Evolutionary conservation across 129 eudicot genomes (phyloP), one percentile per base, ranked within the genome.

Genomic region (Pittosporum tobira): DNA sequence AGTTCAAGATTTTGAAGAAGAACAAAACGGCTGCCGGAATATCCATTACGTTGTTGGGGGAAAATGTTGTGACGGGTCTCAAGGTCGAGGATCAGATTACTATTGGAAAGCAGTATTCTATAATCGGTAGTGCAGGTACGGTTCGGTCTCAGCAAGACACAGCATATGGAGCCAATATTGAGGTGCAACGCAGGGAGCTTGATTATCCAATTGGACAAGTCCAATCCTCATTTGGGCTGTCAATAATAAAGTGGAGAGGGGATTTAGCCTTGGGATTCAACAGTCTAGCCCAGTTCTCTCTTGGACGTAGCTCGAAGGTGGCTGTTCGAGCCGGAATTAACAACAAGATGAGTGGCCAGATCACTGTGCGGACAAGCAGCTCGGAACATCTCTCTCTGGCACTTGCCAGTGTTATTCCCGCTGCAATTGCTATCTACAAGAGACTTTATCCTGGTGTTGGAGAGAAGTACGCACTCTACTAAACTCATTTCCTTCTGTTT

Each of bases 341-440:
- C 47, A 81, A 84, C 48, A 84, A 87, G 77, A 67, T 73, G 50
- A 93, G 94, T 6, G 99, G 99, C 20, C 96, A 87, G 75, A 57
- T 93, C n/a, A 76, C 82, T 6, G 91, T 93, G 51, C 84, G 77
- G 69, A 93, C 96, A 9, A 93, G 99, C 80, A 93, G 94, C 65
- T 87, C 99, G 1, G 99, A 93, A 3, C 83, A 87, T 75, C 77
- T 84, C 30, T 68, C 79, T n/a, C 85, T 93, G 31, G 97, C 95
- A 7, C 81, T 87, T 30, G 77, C 91, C 12, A 94, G 84, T 9
- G 64, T 93, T 47, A 49, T 93, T 40, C 96, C 94, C 9, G 70
- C 86, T 1, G 80, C 68, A 12, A 36, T 83, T 55, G 56, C 96
- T 13, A 78, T 89, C 49, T 93, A 84, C 78, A 88, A 26, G 88